Base-by-base conservation (phyloP, 2,329 filamentous ascomycete species). In the Xylaria polymorpha region DNA sequence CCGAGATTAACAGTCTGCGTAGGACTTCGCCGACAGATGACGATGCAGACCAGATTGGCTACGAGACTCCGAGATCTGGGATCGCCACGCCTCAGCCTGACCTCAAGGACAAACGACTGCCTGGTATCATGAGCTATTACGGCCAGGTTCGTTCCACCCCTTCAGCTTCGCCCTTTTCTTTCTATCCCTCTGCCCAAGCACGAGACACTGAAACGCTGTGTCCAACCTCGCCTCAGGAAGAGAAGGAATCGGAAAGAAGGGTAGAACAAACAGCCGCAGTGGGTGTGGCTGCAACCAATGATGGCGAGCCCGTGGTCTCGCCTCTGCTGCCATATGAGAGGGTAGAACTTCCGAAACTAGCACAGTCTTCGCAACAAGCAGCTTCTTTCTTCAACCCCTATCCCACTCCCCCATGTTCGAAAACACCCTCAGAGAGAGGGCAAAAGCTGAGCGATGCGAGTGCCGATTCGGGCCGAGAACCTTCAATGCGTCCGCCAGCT, bases 81-180 rank as follows among this genome's bases (percentile, higher is more conserved):
- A 89, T 97, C 81, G 92, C 94, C 74, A 99, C 96, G 72, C 96
- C 96, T 75, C 92, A 94, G 78, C 96, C 96, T 74, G 95, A 98
- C 83, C 91, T 92, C 72, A 91, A 92, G 79, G 96, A 99, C 85
- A 98, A 97, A 85, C 92, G 96, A 83, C 87, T 97, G 80, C 96
- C 96, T 75, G 93, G 94, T 80, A 97, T 98, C 85, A 92, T 96
- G 88, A 97, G 92, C 86, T 98, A 96, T 87, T 97, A 98, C 88
- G 92, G 92, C 85, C 96, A 99, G 95, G 96, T 99, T 97, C 91
- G 96, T 98, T 88, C 88, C 87, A 89, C 88, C 85, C 89, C 90
- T 90, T 87, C 88, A 87, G 82, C 85, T 80, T 81, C 81, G 76
- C 80, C 80, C 74, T 81, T 79, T 75, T 76, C 79, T 74, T 81